Evolutionary conservation across 73 alveolate genomes (phyloP).

Genomic region (Effrenium voratum): DNA sequence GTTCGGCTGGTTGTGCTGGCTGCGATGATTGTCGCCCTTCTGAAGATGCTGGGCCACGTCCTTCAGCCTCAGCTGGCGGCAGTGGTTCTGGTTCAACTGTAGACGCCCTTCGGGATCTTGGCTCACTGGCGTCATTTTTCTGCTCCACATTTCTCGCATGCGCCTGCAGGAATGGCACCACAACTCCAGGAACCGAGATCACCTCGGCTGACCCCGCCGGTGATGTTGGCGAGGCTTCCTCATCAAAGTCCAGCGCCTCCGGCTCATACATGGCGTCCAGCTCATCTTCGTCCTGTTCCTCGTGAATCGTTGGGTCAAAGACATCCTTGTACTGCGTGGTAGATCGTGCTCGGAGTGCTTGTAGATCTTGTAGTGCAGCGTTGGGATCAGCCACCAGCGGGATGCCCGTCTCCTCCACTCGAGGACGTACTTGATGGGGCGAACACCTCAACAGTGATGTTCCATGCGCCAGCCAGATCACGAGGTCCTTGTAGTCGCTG

Average conservation of each 20-base stretch:
- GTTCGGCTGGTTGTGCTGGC: too few species aligned
- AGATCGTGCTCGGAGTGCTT: neutral
- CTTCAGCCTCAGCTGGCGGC: neutral
- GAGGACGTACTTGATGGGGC: conserved; percentile 2
- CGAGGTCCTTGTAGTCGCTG: neutral
- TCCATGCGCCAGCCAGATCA: conserved; percentile 22
- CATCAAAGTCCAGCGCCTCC: neutral
- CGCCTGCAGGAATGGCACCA: neutral
- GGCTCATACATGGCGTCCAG: neutral
- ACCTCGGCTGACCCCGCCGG: neutral
- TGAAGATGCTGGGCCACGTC: neutral
- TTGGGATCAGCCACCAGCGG: neutral
- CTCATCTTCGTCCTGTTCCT: neutral
- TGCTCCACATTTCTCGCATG: neutral
- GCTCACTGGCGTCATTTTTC: too few species aligned
- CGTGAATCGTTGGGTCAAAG: too few species aligned
- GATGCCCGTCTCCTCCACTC: neutral
- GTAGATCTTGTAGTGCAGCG: neutral
- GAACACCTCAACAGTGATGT: conserved; percentile 18
- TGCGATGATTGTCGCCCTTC: too few species aligned
- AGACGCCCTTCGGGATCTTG: neutral
- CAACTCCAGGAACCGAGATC: neutral
- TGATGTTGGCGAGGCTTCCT: neutral
- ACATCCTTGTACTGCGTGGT: conserved; percentile 42
- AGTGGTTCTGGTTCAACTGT: neutral